Conservation (phyloP, 139 green algal genomes). For the Asterochloris erici region DNA sequence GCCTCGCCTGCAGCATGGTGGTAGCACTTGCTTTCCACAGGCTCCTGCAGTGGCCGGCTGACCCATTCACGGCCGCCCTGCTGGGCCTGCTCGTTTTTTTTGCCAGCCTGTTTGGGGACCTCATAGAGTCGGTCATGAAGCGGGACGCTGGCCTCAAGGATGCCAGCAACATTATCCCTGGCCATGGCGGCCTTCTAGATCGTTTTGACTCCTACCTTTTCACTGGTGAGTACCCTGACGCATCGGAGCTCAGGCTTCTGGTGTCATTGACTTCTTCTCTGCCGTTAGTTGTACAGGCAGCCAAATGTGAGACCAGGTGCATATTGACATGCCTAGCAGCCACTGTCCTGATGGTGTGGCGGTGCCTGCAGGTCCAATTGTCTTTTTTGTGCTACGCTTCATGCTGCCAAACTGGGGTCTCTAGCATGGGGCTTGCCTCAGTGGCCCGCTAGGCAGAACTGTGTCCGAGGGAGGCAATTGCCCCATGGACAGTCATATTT, state of each 20-base stretch:
- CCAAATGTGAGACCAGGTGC: too few species aligned
- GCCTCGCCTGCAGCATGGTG: constrained; percentile 55
- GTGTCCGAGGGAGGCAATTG: too few species aligned
- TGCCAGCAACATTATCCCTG: constrained; percentile 91
- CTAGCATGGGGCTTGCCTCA: too few species aligned
- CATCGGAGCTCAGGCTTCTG: constrained; percentile 6
- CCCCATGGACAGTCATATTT: too few species aligned
- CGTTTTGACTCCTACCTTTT: constrained; percentile 97
- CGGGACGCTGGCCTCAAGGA: constrained; percentile 96
- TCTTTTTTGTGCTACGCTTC: too few species aligned
- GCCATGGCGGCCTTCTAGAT: constrained; percentile 95
- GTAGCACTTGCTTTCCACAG: constrained; percentile 47
- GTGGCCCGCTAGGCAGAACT: too few species aligned
- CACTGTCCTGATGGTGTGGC: too few species aligned
- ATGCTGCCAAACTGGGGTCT: too few species aligned
- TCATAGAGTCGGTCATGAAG: constrained; percentile 99
- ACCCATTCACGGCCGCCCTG: constrained; percentile 12
- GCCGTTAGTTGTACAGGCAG: too few species aligned
- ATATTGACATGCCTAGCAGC: too few species aligned
- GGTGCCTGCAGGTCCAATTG: too few species aligned
- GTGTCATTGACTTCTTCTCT: too few species aligned
- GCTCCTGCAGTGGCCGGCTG: constrained; percentile 31
- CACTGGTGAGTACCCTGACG: constrained; percentile 55
- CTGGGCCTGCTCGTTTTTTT: constrained; percentile 69
- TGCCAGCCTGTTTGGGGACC: constrained; percentile 90